Evolutionary conservation across 805 yeast genomes (phyloP).

Genomic region (Naumovozyma dairenensis): DNA sequence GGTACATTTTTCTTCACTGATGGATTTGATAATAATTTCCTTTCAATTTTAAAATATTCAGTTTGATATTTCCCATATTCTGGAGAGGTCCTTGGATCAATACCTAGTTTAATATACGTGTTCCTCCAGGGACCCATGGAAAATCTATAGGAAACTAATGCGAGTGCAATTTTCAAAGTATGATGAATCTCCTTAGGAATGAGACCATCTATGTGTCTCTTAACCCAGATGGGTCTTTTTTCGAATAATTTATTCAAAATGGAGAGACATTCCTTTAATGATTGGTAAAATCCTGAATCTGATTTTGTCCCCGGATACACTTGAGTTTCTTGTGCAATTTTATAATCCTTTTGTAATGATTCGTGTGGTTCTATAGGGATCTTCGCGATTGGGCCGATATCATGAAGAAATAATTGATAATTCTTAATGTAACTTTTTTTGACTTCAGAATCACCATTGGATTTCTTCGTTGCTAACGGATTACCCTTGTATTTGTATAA

Average conservation of each 20-base stretch:
- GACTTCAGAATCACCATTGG: conserved; percentile 41
- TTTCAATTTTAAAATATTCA: conserved; percentile 55
- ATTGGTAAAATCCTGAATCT: conserved; percentile 26
- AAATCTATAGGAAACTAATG: conserved; percentile 72
- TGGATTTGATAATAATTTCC: conserved; percentile 19
- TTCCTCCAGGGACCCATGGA: conserved; percentile 94
- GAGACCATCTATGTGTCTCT: conserved; percentile 55
- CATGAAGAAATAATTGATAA: conserved; percentile 36
- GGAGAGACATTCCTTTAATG: conserved; percentile 21
- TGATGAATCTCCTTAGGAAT: conserved; percentile 36
- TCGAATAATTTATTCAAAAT: conserved; percentile 41
- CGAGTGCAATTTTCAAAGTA: conserved; percentile 63
- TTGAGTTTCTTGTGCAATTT: conserved; percentile 26
- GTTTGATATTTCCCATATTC: conserved; percentile 63
- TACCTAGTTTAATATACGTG: conserved; percentile 67
- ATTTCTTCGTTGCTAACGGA: conserved; percentile 43
- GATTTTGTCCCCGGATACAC: conserved; percentile 29
- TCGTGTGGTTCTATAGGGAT: conserved; percentile 44
- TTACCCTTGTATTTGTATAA: conserved; percentile 71
- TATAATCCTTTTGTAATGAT: conserved; percentile 38
- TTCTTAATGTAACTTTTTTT: conserved; percentile 35
- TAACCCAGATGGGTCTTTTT: conserved; percentile 74
- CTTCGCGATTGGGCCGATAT: conserved; percentile 35
- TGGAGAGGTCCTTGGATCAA: conserved; percentile 56
- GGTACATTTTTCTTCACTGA: conserved; percentile 24